Percentiles rank a stretch among this genome's conserved stretches.
Conservation (phyloP, 2,329 filamentous ascomycete genomes). For the Endocalyx cinctus region DNA sequence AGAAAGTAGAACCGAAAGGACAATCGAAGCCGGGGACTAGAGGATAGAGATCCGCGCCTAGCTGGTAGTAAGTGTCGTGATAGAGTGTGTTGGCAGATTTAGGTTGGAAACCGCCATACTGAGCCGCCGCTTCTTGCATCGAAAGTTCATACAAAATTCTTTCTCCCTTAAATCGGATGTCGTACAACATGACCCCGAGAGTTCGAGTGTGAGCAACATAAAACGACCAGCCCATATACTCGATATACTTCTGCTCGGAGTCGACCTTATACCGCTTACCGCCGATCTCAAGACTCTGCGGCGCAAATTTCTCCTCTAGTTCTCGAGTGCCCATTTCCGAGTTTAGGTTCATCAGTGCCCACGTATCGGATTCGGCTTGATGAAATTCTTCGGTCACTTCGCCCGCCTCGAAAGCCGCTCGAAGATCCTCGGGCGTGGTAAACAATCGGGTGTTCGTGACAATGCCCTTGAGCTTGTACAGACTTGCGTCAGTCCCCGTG, state of each 20-base stretch:
- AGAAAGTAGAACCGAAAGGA: constrained; percentile 33
- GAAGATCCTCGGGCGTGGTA: constrained; percentile 26
- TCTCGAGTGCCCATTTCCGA: constrained; percentile 25
- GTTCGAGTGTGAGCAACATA: constrained; percentile 41
- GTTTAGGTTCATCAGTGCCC: constrained; percentile 31
- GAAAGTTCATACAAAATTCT: constrained; percentile 48
- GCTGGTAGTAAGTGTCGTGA: constrained; percentile 35
- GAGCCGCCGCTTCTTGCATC: constrained; percentile 48
- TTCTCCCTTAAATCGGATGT: constrained; percentile 46
- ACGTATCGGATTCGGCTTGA: constrained; percentile 29
- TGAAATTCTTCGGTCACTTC: constrained; percentile 30
- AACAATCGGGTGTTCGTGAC: constrained; percentile 38
- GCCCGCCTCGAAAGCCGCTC: constrained; percentile 32
- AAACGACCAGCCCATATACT: constrained; percentile 50
- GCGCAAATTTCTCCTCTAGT: constrained; percentile 30
- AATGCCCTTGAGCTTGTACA: constrained; percentile 38
- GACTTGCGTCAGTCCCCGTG: constrained; percentile 37
- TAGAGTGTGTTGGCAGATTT: constrained; percentile 38
- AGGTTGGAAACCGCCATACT: constrained; percentile 45
- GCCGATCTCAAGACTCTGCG: constrained; percentile 31
- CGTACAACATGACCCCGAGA: constrained; percentile 42
- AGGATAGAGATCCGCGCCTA: constrained; percentile 30
- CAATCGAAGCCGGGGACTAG: constrained; percentile 40
- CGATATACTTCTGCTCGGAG: constrained; percentile 39
- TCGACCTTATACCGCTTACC: constrained; percentile 41